Base-by-base conservation (phyloP, 306 rosid species). In the Neltuma alba region DNA sequence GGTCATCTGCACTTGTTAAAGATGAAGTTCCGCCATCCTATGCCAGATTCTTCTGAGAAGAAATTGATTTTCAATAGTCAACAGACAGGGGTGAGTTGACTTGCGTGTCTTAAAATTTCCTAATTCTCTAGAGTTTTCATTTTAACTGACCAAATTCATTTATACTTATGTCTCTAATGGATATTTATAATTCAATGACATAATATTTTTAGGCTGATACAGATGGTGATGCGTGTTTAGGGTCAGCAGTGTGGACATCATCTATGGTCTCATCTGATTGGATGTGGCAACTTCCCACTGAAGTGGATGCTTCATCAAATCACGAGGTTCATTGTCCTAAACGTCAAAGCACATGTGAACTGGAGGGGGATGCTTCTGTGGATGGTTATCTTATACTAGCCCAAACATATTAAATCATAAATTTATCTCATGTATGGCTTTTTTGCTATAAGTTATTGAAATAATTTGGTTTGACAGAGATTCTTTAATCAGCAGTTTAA, bases 281-380 rank as follows among this genome's bases (percentile, higher is more conserved):
- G 99, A 83, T 76, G 83, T 88, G 91, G 93, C 82, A 84, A 77
- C 71, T 77, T 81, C 82, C 87, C 64, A 54, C 72, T 77, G 86
- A 87, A 66, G 71, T 60, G 71, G 87, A 70, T 70, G 83, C 60
- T 34, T 91, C 88, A 12, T 81, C 86, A 66, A 81, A 81, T 65
- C 70, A 74, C 45, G 87, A 81, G 33, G 74, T 82, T 78, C 62
- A 58, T 45, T 67, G 80, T 80, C 83, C 83, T 54, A 87, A 84
- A 83, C 95, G 88, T 74, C 91, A 86, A 83, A 94, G 99, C 85
- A 83, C 85, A 77, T 94, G 92, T 75, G 97, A 92, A 85, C 97
- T 92, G 76, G 98, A 95, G 85, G 97, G 95, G 64, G 99, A 95
- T 89, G 80, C 92, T 79, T 81, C 89, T 60, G 84, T 90, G 52